Percentiles rank a stretch among this genome's conserved stretches.
phyloP scores from a whole-genome alignment of 2,329 filamentous ascomycete species.

The Torrubiella hemipterigena region DNA sequence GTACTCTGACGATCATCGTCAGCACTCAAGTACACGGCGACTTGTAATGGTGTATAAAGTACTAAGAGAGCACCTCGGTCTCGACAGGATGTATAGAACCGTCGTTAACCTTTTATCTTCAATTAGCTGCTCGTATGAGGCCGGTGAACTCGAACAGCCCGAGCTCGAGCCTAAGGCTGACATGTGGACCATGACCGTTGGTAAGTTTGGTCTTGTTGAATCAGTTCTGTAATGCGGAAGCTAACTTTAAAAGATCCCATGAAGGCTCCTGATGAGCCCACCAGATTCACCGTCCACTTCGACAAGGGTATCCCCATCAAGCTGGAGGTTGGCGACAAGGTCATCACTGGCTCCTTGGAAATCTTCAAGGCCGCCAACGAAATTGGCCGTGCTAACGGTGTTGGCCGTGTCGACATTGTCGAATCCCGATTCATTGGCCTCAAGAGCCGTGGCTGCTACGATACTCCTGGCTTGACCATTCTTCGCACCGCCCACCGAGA shows the following conservation, averaged over 20 bases:
- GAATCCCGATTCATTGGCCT: slow-evolving; percentile 32
- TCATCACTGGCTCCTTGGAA: slow-evolving; percentile 49
- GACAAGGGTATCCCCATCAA: slow-evolving; percentile 56
- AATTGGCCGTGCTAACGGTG: slow-evolving; percentile 51
- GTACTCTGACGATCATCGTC: too few species aligned
- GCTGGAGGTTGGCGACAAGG: slow-evolving; percentile 43
- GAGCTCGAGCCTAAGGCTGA: slow-evolving; percentile 49
- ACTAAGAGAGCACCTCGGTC: too few species aligned
- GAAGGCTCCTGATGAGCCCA: slow-evolving; percentile 50
- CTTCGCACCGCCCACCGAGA: slow-evolving; percentile 23
- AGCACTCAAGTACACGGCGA: slow-evolving; percentile 33
- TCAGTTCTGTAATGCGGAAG: slow-evolving; percentile 8
- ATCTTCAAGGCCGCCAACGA: slow-evolving; percentile 53
- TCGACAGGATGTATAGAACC: too few species aligned
- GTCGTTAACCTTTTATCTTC: too few species aligned
- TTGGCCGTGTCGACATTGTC: slow-evolving; percentile 49
- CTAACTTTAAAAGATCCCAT: slow-evolving; percentile 42
- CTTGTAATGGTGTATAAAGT: too few species aligned
- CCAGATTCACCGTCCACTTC: slow-evolving; percentile 54
- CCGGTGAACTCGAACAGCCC: slow-evolving; percentile 55
- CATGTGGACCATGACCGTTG: slow-evolving; percentile 55
- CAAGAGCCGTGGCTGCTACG: slow-evolving; percentile 47
- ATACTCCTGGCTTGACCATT: slow-evolving; percentile 11
- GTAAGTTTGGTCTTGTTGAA: slow-evolving; percentile 9
- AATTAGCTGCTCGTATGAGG: slow-evolving; percentile 72